Evolutionary conservation across 2,329 filamentous ascomycete species (phyloP), one percentile per base, ranked within the genome.

Genomic region (Ceratocystiopsis brevicomis): DNA sequence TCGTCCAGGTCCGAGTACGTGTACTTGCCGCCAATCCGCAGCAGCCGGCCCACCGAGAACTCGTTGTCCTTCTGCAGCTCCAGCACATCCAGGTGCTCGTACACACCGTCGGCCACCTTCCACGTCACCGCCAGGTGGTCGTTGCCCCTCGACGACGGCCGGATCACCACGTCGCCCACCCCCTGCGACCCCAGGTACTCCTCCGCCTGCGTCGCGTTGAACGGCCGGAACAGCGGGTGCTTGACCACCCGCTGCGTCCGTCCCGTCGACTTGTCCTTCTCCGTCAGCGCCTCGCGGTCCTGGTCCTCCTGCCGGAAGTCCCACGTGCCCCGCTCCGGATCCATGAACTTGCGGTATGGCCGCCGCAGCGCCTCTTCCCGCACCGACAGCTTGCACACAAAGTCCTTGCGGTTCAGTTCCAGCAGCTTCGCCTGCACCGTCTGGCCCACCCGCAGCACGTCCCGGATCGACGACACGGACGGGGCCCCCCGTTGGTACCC

Each of bases 41-140:
- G 70, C 37, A 80, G 78, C 53, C 79, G 80, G 49, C 90, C 90
- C 4, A 96, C 80, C 0, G 86, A 87, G 58, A 95, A 96, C 58
- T 96, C 88, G 49, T 86, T 96, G 49, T 94, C 85, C 62, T 98
- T 98, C 60, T 93, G 84, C 55, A 98, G 69, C 62, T 98, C 90
- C 36, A 98, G 71, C 33, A 98, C 88, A 60, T 98, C 90, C 50
- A 98, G 84, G 59, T 98, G 90, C 61, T 98, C 87, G 59, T 87
- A 98, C n/a, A 96, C 78, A 47, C 81, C 81, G 57, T 96, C 86
- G 1, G 85, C 81, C 14, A 98, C 87, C 66, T 98, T 98, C 90
- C 90, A 98, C 0, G 90, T 98, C 39, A 98, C 77, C 9, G 88
- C 86, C 44, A 98, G 68, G 64, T 98, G 90, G 58, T 98, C 90